Evolutionary conservation across 192 early-diverging fungal genomes (phyloP), one percentile per base, ranked within the genome.

Genomic region (Backusella sp.): DNA sequence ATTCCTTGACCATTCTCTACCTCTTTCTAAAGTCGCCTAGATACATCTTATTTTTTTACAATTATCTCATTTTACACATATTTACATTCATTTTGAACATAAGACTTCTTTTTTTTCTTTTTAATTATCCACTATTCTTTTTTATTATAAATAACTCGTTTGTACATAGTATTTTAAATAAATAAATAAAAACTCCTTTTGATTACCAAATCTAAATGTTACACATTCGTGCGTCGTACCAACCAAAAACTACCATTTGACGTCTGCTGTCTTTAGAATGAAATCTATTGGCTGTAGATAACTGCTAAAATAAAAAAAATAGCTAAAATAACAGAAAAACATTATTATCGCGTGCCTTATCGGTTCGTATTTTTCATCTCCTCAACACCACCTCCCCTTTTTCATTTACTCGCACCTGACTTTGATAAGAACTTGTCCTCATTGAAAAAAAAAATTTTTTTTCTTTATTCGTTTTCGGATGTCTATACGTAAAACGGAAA

Each of bases 21-120:
- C 56, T 69, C 36, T 32, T 34, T 59, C 70, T 59, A 65, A 66
- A 21, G 66, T 73, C 30, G 77, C 77, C 42, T 73, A 78, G 52
- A 49, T 6, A 9, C 37, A 30, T 44, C 44, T 30, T 19, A 19
- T 19, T 34, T 19, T 49, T n/a, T n/a, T n/a, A n/a, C 46, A 49
- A 39, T 39, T 39, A 39, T 39, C 37, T 39, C 37, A 39, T 39
- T 17, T 6, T 17, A 49, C 15, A 49, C 46, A 49, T 44, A 44
- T 12, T 39, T 8, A 49, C 46, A 19, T 17, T 49, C 46, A 49
- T 49, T 49, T 49, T 49, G 46, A 49, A 49, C 46, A 49, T 49
- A 49, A n/a, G 46, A 49, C 46, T n/a, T 19, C n/a, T 7, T 49
- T 19, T n/a, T 49, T 19, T 11, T 49, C 6, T 11, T 39, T 39